Evolutionary conservation across 768 basidiomycete genomes (phyloP).

Genomic region (Zangia roseola): DNA sequence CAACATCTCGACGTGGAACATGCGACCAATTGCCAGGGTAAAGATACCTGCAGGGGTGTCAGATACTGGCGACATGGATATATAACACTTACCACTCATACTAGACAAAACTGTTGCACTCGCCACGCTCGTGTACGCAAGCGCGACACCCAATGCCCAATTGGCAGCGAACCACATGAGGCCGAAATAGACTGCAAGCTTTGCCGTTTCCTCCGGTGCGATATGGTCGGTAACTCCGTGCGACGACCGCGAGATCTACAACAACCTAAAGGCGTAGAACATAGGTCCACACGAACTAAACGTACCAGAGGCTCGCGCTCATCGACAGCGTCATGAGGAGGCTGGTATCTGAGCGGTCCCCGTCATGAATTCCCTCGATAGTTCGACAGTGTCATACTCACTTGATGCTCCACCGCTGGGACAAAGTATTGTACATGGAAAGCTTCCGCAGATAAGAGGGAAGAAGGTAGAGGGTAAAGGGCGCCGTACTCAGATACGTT

Average conservation of each 20-base stretch:
- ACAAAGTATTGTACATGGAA: neutral
- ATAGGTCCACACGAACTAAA: neutral
- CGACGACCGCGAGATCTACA: constrained; percentile 6
- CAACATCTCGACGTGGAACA: constrained; percentile 79
- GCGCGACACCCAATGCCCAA: constrained; percentile 81
- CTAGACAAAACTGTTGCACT: constrained; percentile 88
- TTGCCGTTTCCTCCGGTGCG: constrained; percentile 67
- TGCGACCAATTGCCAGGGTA: constrained; percentile 78
- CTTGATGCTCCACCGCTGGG: constrained; percentile 6
- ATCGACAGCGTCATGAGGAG: constrained; percentile 11
- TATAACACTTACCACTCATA: constrained; percentile 69
- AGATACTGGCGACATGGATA: neutral
- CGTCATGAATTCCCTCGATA: neutral
- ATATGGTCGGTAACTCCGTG: constrained; percentile 39
- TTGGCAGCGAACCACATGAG: constrained; percentile 94
- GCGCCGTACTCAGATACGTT: constrained; percentile 88
- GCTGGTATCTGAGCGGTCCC: constrained; percentile 22
- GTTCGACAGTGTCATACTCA: neutral
- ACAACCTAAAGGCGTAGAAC: neutral
- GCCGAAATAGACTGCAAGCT: constrained; percentile 78
- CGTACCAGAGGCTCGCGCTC: constrained; percentile 22
- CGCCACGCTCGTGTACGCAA: constrained; percentile 88
- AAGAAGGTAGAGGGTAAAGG: constrained; percentile 80
- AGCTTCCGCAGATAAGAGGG: constrained; percentile 48
- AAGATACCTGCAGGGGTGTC: constrained; percentile 73